Evolutionary conservation across 179 eudicot species (phyloP), one percentile per base, ranked within the genome.

Genomic region (Spinacia oleracea): DNA sequence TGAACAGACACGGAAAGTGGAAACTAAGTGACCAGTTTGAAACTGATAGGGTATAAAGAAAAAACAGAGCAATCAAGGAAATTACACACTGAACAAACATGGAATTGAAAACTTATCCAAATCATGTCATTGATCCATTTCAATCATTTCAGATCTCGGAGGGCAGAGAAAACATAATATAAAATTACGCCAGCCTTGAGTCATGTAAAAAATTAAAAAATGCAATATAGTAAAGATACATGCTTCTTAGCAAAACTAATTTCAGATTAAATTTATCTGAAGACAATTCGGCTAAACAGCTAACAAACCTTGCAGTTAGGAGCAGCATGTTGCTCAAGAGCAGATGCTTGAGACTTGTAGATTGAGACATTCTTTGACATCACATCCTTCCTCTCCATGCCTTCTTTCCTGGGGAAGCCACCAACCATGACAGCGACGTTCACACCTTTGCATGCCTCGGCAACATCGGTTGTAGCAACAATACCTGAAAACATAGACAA

Each of bases 361-460:
- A 94, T 92, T 78, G 96, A 89, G 69, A 94, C 97, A 83, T 94
- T 94, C 92, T 94, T 92, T 31, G 98, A 82, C 98, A 94, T 94
- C 23, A 94, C 96, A 79, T 94, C 98, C 78, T 94, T 92, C 82
- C 97, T 88, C 81, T 92, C 98, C 98, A 94, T 92, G 77, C 98
- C 97, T 87, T 94, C 98, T 86, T 94, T 94, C 86, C 98, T 89
- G 45, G 98, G 97, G 89, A 94, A 92, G 16, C 98, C 98, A 74
- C 97, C 98, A 85, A 94, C 98, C 97, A 94, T 92, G 73, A 94
- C 92, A 64, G 96, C 97, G 77, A 91, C 79, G 29, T 91, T 94
- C 56, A 92, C 96, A 32, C 97, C 97, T 77, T 96, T 89, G 91
- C 98, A 94, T 63, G 90, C 96, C 86, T 91, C 93, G 58, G 81